Base-by-base conservation (phyloP, 1,284 basidiomycete species). In the Heterobasidion irregulare region DNA sequence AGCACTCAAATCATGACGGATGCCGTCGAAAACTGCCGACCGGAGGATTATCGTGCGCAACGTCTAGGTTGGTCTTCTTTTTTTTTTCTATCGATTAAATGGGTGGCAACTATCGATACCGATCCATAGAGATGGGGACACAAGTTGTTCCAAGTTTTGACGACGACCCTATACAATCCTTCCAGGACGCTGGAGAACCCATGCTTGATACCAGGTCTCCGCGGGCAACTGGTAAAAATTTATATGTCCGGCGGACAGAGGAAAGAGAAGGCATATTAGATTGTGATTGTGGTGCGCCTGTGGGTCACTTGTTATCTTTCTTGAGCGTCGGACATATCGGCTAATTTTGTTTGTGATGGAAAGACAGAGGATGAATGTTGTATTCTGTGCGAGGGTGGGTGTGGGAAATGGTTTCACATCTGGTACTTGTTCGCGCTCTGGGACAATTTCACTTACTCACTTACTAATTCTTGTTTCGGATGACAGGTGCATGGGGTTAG, bases 401-500 rank as follows among this genome's bases (percentile, higher is more conserved):
- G 89, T 65, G 72, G 72, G 15, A 76, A 72, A 54, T 89, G 88
- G 87, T 85, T 79, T 64, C 89, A 91, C 66, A 62, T 82, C 50
- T 91, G 88, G 87, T 89, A 57, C 56, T 77, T 67, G 54, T 9
- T 10, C 44, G 12, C 10, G 13, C n/a, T 47, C n/a, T 35, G 16
- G 18, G 6, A 8, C 15, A 26, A 26, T 26, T 5, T 26, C 4
- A 26, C 26, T 26, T 26, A 26, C 26, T 26, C 26, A 26, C 26
- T 26, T 26, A 26, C 26, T 26, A 26, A 26, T 5, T 5, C 4
- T 26, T 26, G 26, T 18, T 18, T 15, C 50, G n/a, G 13, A n/a
- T 47, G 16, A 6, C 57, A 90, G 88, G 88, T 91, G 89, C 65
- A 87, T 88, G 80, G 88, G 89, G 83, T 86, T 66, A 54, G 67